Base-by-base conservation (phyloP, 805 yeast genomes). In the Wickerhamia fluorescens region DNA sequence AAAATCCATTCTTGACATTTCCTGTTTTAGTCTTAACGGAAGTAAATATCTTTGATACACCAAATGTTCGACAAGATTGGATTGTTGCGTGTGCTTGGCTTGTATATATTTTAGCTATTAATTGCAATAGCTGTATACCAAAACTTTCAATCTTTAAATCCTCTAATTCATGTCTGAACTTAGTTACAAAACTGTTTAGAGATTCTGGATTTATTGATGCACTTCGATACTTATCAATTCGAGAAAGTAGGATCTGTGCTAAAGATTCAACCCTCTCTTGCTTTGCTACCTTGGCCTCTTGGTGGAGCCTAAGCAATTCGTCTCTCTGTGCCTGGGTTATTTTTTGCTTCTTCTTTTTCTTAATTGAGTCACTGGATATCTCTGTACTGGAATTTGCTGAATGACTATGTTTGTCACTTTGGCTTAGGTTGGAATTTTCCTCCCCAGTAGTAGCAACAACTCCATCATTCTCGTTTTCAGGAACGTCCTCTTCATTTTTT, bases 121-220 rank as follows among this genome's bases (percentile, higher is more conserved):
- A 62, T 41, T 80, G 87, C 40, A 89, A 61, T 28, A 92, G 66
- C 56, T 89, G 95, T 28, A 89, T 58, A 9, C 99, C 99, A 60
- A 92, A 92, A 30, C 95, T 84, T 65, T 92, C 98, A 70, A 86
- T 74, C 54, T 92, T 92, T 49, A 92, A 63, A 37, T 82, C 82
- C 41, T 82, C 88, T 24, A 82, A 72, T 47, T 83, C 92, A 31
- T 62, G 60, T 22, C 59, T 55, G 16, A 83, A 59, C 40, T 75
- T 74, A 8, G 45, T 44, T n/a, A 52, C 57, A 46, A 73, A 81
- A 0, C 80, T 68, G 5, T 54, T 51, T 29, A 79, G 65, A 22
- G 87, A 77, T 18, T 75, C 84, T 0, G 59, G 62, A 29, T 74
- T 77, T 42, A 71, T 70, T 17, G 66, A 69, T n/a, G 87, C 74